Percentiles rank a stretch among this genome's conserved stretches.
Conservation (phyloP, 192 early-diverging fungal species). For the Coemansia reversa region DNA sequence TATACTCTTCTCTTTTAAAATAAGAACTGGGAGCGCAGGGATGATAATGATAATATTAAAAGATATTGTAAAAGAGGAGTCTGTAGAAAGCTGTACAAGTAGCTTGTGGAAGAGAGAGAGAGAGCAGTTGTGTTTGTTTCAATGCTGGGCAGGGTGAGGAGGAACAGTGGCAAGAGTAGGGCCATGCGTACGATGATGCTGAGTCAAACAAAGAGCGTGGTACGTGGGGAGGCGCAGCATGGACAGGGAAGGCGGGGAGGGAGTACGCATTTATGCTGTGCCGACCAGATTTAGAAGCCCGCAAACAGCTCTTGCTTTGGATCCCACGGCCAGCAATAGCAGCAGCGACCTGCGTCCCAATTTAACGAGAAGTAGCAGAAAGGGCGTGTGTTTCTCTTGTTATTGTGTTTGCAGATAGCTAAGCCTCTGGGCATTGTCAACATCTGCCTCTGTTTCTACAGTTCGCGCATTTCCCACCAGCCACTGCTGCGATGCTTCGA, state of each 20-base stretch:
- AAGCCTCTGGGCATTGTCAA: background rate
- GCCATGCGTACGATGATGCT: background rate
- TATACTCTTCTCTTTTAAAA: background rate
- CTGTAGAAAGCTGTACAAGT: background rate
- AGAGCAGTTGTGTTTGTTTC: constrained; percentile 1
- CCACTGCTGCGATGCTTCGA: background rate
- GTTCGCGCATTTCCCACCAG: background rate
- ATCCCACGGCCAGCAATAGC: constrained; percentile 6
- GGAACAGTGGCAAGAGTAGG: background rate
- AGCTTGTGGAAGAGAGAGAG: background rate
- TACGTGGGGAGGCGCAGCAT: constrained; percentile 1
- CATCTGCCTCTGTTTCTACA: background rate
- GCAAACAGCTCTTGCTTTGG: background rate
- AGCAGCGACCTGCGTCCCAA: background rate
- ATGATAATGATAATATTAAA: constrained; percentile 1
- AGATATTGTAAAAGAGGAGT: background rate
- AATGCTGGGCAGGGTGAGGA: background rate
- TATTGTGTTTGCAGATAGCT: background rate
- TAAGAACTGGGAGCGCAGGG: background rate
- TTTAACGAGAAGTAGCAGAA: background rate
- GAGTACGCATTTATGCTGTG: background rate
- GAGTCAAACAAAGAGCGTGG: background rate
- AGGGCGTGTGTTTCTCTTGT: background rate
- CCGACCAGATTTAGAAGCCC: background rate
- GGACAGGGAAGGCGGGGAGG: background rate